Base-by-base conservation (phyloP, 2,329 filamentous ascomycete species). In the Fusarium sp. region DNA sequence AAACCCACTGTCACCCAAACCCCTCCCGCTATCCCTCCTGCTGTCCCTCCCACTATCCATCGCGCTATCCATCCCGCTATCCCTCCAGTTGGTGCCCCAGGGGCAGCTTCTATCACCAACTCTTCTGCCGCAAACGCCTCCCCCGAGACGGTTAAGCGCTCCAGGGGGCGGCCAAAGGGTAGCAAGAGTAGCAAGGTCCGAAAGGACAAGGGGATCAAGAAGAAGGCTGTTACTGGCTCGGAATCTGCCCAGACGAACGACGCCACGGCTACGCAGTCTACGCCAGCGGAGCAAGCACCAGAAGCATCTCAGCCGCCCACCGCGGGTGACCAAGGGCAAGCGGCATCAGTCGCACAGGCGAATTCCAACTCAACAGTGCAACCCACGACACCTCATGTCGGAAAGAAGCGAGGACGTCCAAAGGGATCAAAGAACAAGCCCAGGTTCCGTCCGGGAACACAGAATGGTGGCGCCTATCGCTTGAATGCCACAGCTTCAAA, bases 111-210 rank as follows among this genome's bases (percentile, higher is more conserved):
- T 16, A 44, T 68, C 6, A 61, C 64, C 7, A 55, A 36, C n/a
- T 46, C 42, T 46, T 46, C 70, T 16, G 40, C 67, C 6, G 63
- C 64, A 7, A 53, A 33, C n/a, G 54, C 46, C 10, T 14, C 62
- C 13, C 56, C 64, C 7, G 20, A 55, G 1, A 62, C 75, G 20
- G 54, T 75, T 34, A 86, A 83, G 71, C 81, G 85, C 55, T 78
- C 80, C 6, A 81, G 86, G 66, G 86, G 86, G 14, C 80, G 86
- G 16, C 86, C 86, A 7, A 88, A 87, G 68, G 86, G 86, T 3
- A 88, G 85, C 77, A 79, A 79, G 58, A 76, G 73, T 50, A 68
- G 68, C n/a, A 79, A 77, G 54, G 65, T 71, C 16, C 74, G 74
- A 13, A 86, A 85, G 54, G 84, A 85, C 61, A 87, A 86, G 68